Base-by-base conservation (phyloP, 2,329 filamentous ascomycete genomes). In the Fusarium proliferatum region DNA sequence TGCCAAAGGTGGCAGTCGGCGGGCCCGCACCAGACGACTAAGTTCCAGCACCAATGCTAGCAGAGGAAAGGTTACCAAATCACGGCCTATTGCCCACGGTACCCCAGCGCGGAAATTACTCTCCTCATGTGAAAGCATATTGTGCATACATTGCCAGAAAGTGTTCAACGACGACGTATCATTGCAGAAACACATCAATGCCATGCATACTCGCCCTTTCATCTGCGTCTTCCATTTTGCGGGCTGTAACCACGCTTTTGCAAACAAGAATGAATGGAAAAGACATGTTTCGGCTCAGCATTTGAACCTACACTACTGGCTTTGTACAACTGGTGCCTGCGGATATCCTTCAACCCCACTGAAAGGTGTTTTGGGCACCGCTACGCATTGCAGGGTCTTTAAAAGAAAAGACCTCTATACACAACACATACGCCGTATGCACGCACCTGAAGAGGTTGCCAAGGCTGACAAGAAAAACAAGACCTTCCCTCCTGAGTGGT, bases 251-350 rank as follows among this genome's bases (percentile, higher is more conserved):
- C 89, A 90, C 5, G 90, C 87, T 1, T 97, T 97, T 78, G 87
- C 88, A 6, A 91, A 88, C 75, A 97, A 97, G 84, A 97, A 97
- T 80, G 95, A 98, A 81, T 98, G 96, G 96, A 98, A 98, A 82
- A 90, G 96, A 0, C 96, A 98, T 79, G 90, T 96, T 77, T 85
- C 86, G 38, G 93, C 92, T 0, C 93, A 97, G 79, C 96, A 98
- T 79, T 85, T 97, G 28, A 89, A 91, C 61, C 85, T 94, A 6
- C 85, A 88, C 49, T 93, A 91, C 82, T 98, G 92, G 89, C 86
- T 92, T 64, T 98, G 95, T 83, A 88, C 91, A 73, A 85, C 92
- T 38, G 92, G 89, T 69, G 78, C 81, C 12, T 92, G 90, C 79
- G 82, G 80, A 21, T 78, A 82, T 33, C 75, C 79, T 16, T 79